Conservation (phyloP, 768 basidiomycete species). For the Russula emetica region DNA sequence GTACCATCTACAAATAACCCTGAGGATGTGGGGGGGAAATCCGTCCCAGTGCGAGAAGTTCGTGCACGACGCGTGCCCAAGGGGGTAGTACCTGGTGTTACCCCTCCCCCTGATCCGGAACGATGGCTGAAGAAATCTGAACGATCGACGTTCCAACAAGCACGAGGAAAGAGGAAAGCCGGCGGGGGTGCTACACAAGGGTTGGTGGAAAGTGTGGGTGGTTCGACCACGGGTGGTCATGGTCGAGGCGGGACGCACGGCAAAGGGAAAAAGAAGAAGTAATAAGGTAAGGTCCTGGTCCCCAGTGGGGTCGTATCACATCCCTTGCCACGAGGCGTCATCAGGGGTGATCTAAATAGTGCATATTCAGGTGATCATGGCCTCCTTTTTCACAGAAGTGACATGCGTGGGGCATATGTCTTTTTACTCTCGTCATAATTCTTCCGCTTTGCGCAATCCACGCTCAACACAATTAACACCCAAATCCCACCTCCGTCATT, state of each 20-base stretch:
- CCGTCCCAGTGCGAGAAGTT: slow-evolving; percentile 41
- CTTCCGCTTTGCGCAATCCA: background rate
- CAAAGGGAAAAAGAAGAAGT: slow-evolving; percentile 71
- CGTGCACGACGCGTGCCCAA: slow-evolving; percentile 66
- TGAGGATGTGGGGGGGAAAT: slow-evolving; percentile 35
- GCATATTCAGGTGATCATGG: slow-evolving; percentile 21
- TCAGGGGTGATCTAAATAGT: slow-evolving; percentile 26
- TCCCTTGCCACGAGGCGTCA: slow-evolving; percentile 20
- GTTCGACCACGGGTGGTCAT: slow-evolving; percentile 35
- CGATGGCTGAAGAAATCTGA: slow-evolving; percentile 88
- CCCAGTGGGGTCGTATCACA: slow-evolving; percentile 11
- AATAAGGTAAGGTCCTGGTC: slow-evolving; percentile 26
- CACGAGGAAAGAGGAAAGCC: slow-evolving; percentile 50
- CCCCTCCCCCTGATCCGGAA: slow-evolving; percentile 80
- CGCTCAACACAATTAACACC: background rate
- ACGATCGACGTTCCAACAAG: slow-evolving; percentile 51
- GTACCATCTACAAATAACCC: slow-evolving; percentile 35
- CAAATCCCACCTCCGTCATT: too few species aligned
- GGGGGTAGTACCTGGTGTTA: slow-evolving; percentile 73
- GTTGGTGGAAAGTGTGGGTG: slow-evolving; percentile 38
- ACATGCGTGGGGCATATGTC: slow-evolving; percentile 23
- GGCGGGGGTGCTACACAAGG: slow-evolving; percentile 72
- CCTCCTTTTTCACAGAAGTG: slow-evolving; percentile 16
- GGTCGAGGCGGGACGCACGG: slow-evolving; percentile 39
- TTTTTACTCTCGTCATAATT: slow-evolving; percentile 16